Percentiles rank a stretch among this genome's conserved stretches.
Conservation (phyloP, 75 land plant genomes). For the Selaginella moellendorffii region DNA sequence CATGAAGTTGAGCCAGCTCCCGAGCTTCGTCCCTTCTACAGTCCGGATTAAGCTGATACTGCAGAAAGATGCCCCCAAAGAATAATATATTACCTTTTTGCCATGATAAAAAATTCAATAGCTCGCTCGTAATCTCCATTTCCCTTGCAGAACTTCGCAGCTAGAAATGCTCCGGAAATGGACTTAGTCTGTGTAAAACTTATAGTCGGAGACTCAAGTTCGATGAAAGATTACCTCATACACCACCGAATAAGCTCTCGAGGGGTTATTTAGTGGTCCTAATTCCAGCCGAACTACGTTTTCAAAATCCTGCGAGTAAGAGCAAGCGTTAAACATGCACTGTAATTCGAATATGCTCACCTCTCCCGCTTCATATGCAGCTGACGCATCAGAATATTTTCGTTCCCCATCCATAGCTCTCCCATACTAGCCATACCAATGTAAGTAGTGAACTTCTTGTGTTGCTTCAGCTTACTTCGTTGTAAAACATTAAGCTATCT, state of each 20-base stretch:
- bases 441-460: background rate
- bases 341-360: background rate
- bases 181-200: conserved; percentile 15
- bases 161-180: conserved; percentile 20
- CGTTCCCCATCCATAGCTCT: conserved; percentile 20
- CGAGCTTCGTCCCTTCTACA: conserved; percentile 24
- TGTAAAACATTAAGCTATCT: conserved; percentile 13
- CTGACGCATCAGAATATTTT: conserved; percentile 19
- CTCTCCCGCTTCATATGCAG: conserved; percentile 24
- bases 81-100: conserved; percentile 13
- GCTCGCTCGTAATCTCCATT: conserved; percentile 24
- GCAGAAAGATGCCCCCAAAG: background rate
- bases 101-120: conserved; percentile 26
- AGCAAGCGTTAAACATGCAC: background rate
- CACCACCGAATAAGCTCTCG: conserved; percentile 17
- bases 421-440: conserved; percentile 16
- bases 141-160: conserved; percentile 21
- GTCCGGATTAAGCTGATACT: background rate
- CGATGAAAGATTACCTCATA: conserved; percentile 10
- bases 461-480: conserved; percentile 10
- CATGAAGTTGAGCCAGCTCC: conserved; percentile 25
- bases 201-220: background rate
- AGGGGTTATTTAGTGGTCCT: conserved; percentile 17
- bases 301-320: conserved; percentile 13
- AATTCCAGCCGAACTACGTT: conserved; percentile 21